Evolutionary conservation across 164 flowering plant species (phyloP).

Genomic region (Umbilicus rupestris): DNA sequence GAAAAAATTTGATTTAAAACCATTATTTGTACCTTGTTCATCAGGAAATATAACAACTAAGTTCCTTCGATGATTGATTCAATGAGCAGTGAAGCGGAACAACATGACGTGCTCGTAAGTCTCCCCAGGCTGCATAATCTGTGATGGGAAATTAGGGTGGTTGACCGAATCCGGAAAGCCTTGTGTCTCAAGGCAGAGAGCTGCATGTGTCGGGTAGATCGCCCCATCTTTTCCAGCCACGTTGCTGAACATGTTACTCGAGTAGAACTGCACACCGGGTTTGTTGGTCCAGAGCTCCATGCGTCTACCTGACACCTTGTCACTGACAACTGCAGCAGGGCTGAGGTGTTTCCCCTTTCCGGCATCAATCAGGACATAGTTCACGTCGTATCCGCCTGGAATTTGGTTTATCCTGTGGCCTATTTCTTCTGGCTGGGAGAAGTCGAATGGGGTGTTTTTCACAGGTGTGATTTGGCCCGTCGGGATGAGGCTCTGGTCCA

Average conservation of each 20-base stretch:
- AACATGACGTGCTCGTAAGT: slow-evolving; percentile 48
- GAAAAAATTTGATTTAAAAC: not conserved
- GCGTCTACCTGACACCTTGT: slow-evolving; percentile 24
- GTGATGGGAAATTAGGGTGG: slow-evolving; percentile 76
- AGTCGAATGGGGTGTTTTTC: slow-evolving; percentile 45
- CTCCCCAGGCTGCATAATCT: slow-evolving; percentile 47
- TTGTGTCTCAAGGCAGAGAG: slow-evolving; percentile 44
- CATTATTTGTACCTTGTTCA: not conserved
- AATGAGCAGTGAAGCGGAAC: slow-evolving; percentile 28
- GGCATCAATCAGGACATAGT: slow-evolving; percentile 21
- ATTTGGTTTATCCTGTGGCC: slow-evolving; percentile 18
- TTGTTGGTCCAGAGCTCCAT: slow-evolving; percentile 33
- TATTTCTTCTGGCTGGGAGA: slow-evolving; percentile 16
- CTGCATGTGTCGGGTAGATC: slow-evolving; percentile 18
- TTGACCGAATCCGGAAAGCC: slow-evolving; percentile 85
- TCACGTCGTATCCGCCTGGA: slow-evolving; percentile 29
- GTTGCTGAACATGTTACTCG: slow-evolving; percentile 18
- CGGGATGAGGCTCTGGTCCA: slow-evolving; percentile 48
- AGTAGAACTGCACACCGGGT: slow-evolving; percentile 33
- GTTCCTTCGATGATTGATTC: not conserved
- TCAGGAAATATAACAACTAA: not conserved
- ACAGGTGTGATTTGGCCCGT: slow-evolving; percentile 44
- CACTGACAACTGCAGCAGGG: slow-evolving; percentile 23
- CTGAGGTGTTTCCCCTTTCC: slow-evolving; percentile 11
- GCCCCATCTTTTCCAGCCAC: slow-evolving; percentile 26